Base-by-base conservation (phyloP, 306 rosid genomes). In the Coriaria nepalensis region DNA sequence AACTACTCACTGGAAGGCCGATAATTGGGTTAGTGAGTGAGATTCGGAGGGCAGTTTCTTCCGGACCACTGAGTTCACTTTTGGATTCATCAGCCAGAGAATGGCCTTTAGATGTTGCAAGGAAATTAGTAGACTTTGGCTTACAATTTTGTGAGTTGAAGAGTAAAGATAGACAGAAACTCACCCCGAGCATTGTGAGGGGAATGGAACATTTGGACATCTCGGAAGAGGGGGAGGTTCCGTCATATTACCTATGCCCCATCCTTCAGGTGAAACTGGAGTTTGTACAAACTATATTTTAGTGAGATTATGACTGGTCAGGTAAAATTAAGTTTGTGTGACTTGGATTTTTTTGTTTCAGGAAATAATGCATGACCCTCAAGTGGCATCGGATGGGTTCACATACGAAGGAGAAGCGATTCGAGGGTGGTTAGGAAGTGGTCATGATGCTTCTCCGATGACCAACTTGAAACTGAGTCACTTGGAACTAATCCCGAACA, bases 301-400 rank as follows among this genome's bases (percentile, higher is more conserved):
- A 20, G 29, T 1, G 2, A 20, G 29, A 20, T 20, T 20, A 20
- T 1, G 29, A 20, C 29, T 20, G 29, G 29, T 20, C 29, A 20
- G 29, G 3, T 20, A 20, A 20, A 20, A 1, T 20, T 20, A 20
- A 20, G 29, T 20, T 20, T 20, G 29, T 20, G 29, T 20, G 29
- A 20, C 3, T 20, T 20, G 29, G 29, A 1, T 20, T 20, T 45
- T 13, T 73, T 58, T 61, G 40, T 53, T 75, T 67, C 87, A 87
- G 94, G 96, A 87, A 66, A 80, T 83, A 65, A 87, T 87, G 96
- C 78, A 73, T 5, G 94, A 87, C 52, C 96, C 96, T 35, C 87
- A 75, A 53, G 73, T 87, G 59, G 96, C 93, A 33, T 92, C 82
- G 6, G 96, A 83, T 44, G 96, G 94, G 51, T 83, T 80, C 69